Evolutionary conservation across 1,284 basidiomycete species (phyloP), one percentile per base, ranked within the genome.

Genomic region (Stereum hirsutum): DNA sequence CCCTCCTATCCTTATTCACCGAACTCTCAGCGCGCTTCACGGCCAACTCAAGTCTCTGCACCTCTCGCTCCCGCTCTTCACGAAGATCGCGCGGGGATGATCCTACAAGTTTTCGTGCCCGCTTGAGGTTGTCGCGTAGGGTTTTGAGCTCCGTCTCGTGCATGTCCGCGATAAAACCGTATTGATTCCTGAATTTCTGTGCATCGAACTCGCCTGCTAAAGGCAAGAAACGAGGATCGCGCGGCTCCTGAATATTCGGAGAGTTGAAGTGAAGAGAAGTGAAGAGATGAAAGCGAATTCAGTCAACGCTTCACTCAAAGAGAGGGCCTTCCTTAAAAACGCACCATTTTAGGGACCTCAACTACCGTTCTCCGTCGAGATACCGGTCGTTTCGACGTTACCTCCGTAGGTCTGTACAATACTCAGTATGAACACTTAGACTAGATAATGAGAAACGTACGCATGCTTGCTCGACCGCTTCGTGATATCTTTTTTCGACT

Each of bases 211-310:
- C 69, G n/a, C 90, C 90, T 5, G 80, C 72, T 10, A 89, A 62
- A 10, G 80, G 73, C 23, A 89, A 71, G 65, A 98, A 98, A 36
- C 94, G 81, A 2, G 95, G 94, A 64, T 98, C 94, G 32, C 94
- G 80, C 8, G 81, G 63, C 58, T 81, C 74, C 88, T 91, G 55
- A 14, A 15, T 26, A 24, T 10, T 12, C n/a, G 37, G 15, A 5
- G n/a, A n/a, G n/a, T n/a, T n/a, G n/a, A n/a, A n/a, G n/a, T n/a
- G 26, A 38, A 15, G 5, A 11, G 33, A 15, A 8, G 24, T 45
- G 32, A 38, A 39, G 5, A 19, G 11, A 6, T 25, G 20, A 21
- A n/a, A n/a, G n/a, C n/a, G n/a, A n/a, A n/a, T n/a, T n/a, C n/a
- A n/a, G n/a, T 6, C 12, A 25, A 1, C 5, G 33, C 33, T n/a